Percentiles rank a stretch among this genome's conserved stretches.
These are phyloP conservation scores for Candida sphagnicola DNA, from an alignment of 805 yeast genomes.

Conservation along the genomic window DNA sequence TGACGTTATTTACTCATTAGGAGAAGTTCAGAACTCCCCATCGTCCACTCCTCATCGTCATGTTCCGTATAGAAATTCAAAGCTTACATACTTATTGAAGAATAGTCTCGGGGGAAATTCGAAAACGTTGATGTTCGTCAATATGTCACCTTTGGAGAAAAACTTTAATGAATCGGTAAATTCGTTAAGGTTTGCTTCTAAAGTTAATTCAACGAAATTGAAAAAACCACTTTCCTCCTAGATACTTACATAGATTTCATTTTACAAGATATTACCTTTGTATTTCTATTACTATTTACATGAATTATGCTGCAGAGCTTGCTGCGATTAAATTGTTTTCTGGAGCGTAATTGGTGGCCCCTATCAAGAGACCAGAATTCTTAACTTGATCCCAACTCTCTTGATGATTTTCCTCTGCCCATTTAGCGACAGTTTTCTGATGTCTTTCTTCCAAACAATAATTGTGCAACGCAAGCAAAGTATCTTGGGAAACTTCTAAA, in stretches of 20 bases:
- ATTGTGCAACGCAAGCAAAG: conserved; percentile 45
- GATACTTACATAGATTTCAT: background rate
- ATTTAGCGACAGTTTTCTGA: conserved; percentile 26
- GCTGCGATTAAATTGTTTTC: conserved; percentile 23
- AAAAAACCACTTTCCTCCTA: background rate
- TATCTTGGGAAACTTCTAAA: conserved; percentile 38
- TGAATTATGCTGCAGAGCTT: conserved; percentile 1
- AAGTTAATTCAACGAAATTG: conserved; percentile 57
- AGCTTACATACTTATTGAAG: conserved; percentile 77
- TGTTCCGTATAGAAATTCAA: conserved; percentile 67
- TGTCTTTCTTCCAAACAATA: conserved; percentile 31
- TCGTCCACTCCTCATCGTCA: conserved; percentile 33
- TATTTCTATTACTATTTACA: conserved; percentile 7
- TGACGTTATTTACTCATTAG: conserved; percentile 78
- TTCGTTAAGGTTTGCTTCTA: conserved; percentile 85
- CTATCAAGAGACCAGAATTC: conserved; percentile 20
- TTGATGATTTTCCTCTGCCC: conserved; percentile 29
- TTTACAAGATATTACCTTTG: background rate
- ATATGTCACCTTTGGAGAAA: conserved; percentile 61
- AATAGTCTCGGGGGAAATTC: conserved; percentile 82
- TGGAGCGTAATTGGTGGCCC: conserved; percentile 27
- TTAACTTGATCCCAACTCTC: conserved; percentile 25
- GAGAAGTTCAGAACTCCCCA: conserved; percentile 27
- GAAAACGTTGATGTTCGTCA: conserved; percentile 91
- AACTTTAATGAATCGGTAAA: conserved; percentile 77